phyloP scores from a whole-genome alignment of 805 yeast genomes.

The Candida yuanshanica region DNA sequence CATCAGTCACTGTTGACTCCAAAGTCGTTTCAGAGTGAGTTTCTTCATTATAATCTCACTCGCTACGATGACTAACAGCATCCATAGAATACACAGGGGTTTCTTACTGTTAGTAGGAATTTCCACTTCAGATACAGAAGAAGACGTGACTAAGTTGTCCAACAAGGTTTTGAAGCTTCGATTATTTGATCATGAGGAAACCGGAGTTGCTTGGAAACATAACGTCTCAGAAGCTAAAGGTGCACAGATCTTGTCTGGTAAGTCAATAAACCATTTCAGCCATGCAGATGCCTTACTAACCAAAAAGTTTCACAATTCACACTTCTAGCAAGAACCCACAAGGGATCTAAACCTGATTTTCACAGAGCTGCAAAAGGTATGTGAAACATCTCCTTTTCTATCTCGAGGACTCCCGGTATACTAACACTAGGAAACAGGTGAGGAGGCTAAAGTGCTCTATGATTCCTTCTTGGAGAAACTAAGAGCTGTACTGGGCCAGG shows the following conservation, averaged over 20 bases:
- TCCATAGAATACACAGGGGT: conserved; percentile 56
- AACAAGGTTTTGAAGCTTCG: conserved; percentile 60
- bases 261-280: conserved; percentile 9
- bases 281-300: background rate
- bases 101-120: conserved; percentile 82
- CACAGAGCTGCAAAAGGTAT: conserved; percentile 86
- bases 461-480: conserved; percentile 45
- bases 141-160: conserved; percentile 65
- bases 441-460: conserved; percentile 37
- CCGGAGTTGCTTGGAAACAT: conserved; percentile 74
- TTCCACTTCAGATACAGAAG: conserved; percentile 66
- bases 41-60: background rate
- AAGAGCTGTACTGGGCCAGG: conserved; percentile 48
- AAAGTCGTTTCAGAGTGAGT: conserved; percentile 57
- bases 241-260: conserved; percentile 67
- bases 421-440: too few relatives aligned
- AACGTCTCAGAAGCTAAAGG: conserved; percentile 57
- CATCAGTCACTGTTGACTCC: conserved; percentile 81
- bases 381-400: too few relatives aligned
- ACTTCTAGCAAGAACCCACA: conserved; percentile 73
- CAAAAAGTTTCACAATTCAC: conserved; percentile 81
- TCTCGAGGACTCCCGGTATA: too few relatives aligned
- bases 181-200: conserved; percentile 61
- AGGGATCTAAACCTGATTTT: conserved; percentile 94
- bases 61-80: background rate